Conservation (phyloP, 2,329 filamentous ascomycete species). For the Pestalotiopsis sp. region DNA sequence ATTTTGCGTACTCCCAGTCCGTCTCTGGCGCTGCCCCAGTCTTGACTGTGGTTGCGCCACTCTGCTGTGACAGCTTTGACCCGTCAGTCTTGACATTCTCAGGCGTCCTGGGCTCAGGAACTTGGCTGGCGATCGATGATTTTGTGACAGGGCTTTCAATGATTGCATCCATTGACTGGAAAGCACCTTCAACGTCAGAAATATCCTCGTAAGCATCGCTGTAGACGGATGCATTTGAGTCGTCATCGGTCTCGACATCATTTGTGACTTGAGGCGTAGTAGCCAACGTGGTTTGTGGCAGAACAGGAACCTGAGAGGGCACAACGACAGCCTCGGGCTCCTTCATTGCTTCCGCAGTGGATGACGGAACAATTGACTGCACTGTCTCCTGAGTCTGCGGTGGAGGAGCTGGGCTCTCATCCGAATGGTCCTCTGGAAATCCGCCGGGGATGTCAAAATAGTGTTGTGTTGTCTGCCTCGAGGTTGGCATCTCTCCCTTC, state of each 20-base stretch:
- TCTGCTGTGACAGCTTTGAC: background rate
- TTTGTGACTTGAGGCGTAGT: slow-evolving; percentile 28
- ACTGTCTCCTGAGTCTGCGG: background rate
- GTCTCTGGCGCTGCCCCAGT: background rate
- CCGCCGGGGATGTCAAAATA: slow-evolving; percentile 58
- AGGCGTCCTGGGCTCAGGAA: slow-evolving; percentile 16
- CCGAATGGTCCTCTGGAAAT: slow-evolving; percentile 49
- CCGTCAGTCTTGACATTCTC: slow-evolving; percentile 2
- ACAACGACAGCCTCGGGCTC: slow-evolving; percentile 24
- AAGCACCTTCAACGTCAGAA: slow-evolving; percentile 59
- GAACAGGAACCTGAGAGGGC: slow-evolving; percentile 13
- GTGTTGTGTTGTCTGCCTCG: background rate
- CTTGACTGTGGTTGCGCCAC: background rate
- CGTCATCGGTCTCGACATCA: slow-evolving; percentile 37
- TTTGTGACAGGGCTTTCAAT: slow-evolving; percentile 58
- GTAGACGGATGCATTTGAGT: slow-evolving; percentile 55
- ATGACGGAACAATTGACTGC: background rate
- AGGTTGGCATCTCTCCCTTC: slow-evolving; percentile 9
- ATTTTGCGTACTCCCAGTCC: slow-evolving; percentile 68
- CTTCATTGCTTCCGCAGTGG: slow-evolving; percentile 18
- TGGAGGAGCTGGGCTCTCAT: slow-evolving; percentile 9
- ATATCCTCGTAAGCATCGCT: slow-evolving; percentile 78
- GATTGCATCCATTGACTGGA: slow-evolving; percentile 72
- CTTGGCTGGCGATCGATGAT: slow-evolving; percentile 40
- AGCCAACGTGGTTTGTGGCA: slow-evolving; percentile 29